phyloP scores from a whole-genome alignment of 352 stramenopile species.

The Globisporangium carolinianum region DNA sequence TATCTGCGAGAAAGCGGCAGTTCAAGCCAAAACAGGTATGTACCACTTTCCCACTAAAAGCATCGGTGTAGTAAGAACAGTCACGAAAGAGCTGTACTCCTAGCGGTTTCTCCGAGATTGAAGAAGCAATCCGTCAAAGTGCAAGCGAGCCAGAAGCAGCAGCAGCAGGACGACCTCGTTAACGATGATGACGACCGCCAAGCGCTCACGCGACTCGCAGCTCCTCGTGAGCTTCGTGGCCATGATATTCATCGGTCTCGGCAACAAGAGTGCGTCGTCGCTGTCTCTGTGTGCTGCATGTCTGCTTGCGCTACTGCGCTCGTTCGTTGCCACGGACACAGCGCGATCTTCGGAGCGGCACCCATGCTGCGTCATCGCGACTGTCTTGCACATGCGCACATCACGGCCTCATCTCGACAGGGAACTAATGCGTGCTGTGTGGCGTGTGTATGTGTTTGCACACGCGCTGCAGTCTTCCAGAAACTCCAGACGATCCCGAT shows the following conservation, averaged over 20 bases:
- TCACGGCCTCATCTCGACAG: not conserved
- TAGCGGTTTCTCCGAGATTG: not conserved
- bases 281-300: not conserved
- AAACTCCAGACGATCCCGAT: conserved; percentile 83
- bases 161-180: conserved; percentile 6
- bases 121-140: conserved; percentile 5
- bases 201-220: conserved; percentile 43
- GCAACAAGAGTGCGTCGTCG: conserved; percentile 69
- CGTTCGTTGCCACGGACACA: not conserved
- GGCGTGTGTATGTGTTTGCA: not conserved
- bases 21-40: no score
- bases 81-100: not conserved
- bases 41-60: no score
- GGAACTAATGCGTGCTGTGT: not conserved
- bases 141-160: conserved; percentile 1
- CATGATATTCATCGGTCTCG: conserved; percentile 78
- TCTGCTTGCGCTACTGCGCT: not conserved
- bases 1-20: no score
- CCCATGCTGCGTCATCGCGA: not conserved
- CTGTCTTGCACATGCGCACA: not conserved
- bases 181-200: conserved; percentile 14
- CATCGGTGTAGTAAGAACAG: no score
- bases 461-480: conserved; percentile 30
- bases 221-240: conserved; percentile 75
- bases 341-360: conserved; percentile 1